Percentiles rank a stretch among this genome's conserved stretches.
Conservation (phyloP, 129 eudicot genomes). For the Flaveria ramosissima region DNA sequence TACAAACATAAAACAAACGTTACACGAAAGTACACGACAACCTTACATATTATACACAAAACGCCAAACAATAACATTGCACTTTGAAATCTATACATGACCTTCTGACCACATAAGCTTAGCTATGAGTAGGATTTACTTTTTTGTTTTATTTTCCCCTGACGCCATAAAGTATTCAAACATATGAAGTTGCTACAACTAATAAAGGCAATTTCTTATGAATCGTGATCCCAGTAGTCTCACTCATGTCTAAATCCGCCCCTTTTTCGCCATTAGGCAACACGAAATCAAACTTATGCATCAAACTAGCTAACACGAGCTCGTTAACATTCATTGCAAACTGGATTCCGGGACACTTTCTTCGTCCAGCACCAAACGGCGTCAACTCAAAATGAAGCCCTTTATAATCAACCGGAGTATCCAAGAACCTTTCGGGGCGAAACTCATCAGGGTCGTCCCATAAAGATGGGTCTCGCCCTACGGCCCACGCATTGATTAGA, state of each 20-base stretch:
- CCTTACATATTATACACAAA: too few relatives aligned
- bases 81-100: too few relatives aligned
- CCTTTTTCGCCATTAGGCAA: slow-evolving; percentile 33
- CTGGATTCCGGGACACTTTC: slow-evolving; percentile 51
- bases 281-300: slow-evolving; percentile 45
- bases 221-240: slow-evolving; percentile 31
- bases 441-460: slow-evolving; percentile 47
- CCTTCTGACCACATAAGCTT: too few relatives aligned
- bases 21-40: too few relatives aligned
- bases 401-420: slow-evolving; percentile 35
- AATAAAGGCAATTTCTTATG: slow-evolving; percentile 40
- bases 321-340: slow-evolving; percentile 44
- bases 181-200: slow-evolving; percentile 39
- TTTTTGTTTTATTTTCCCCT: too few relatives aligned
- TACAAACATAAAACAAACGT: too few relatives aligned
- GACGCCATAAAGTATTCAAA: neutral
- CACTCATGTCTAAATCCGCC: slow-evolving; percentile 47
- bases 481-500: slow-evolving; percentile 32
- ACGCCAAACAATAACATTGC: too few relatives aligned
- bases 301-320: slow-evolving; percentile 46
- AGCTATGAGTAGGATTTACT: too few relatives aligned
- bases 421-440: slow-evolving; percentile 46
- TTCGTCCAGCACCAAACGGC: slow-evolving; percentile 55
- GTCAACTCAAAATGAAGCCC: slow-evolving; percentile 50
- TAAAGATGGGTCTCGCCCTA: slow-evolving; percentile 23